Base-by-base conservation (phyloP, 768 basidiomycete genomes). In the Amanita subjunquillea region DNA sequence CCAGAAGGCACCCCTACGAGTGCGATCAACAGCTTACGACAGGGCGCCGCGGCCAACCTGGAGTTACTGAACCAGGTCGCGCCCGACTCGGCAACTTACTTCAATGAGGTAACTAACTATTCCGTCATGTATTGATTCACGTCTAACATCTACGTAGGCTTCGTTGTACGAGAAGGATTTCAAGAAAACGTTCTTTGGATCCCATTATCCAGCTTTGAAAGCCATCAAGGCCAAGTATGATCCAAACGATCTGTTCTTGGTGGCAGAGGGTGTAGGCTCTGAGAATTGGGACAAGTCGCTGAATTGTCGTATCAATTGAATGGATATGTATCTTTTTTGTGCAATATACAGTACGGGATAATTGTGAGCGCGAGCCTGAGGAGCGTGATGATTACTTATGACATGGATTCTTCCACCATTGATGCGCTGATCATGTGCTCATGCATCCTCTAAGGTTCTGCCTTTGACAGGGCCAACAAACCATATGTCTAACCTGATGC, bases 171-270 rank as follows among this genome's bases (percentile, higher is more conserved):
- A 77, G 56, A 48, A 60, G 6, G 60, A 77, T 44, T 70, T 67
- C 50, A 60, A 70, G 56, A 56, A 63, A 15, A 65, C 71, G 0
- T 78, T 76, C 61, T 79, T 75, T 57, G 77, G 77, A 0, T 54
- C 64, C 1, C 73, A 79, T 54, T 75, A 76, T 41, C 12, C 58
- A 3, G 60, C 51, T 23, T 58, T 78, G 32, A 69, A 67, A 55
- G 56, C 52, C 0, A 73, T 79, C 60, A 79, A 79, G 57, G 38
- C 48, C 4, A 67, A 59, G 54, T 75, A 76, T 51, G 78, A 81
- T 58, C 72, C 74, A 0, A 53, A 60, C 4, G 65, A 59, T 29
- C 49, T 79, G 7, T 80, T 79, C 57, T 59, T 78, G 4, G 73
- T 79, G 13, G 54, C 60, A 0, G 61, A 66, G 20, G 79, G 78